A percentile compares a stretch with the other conserved stretches of the same genome.
These are phyloP conservation scores for Coemansia sp. DNA, from an alignment of 192 early-diverging fungal genomes.

Conservation along the genomic window DNA sequence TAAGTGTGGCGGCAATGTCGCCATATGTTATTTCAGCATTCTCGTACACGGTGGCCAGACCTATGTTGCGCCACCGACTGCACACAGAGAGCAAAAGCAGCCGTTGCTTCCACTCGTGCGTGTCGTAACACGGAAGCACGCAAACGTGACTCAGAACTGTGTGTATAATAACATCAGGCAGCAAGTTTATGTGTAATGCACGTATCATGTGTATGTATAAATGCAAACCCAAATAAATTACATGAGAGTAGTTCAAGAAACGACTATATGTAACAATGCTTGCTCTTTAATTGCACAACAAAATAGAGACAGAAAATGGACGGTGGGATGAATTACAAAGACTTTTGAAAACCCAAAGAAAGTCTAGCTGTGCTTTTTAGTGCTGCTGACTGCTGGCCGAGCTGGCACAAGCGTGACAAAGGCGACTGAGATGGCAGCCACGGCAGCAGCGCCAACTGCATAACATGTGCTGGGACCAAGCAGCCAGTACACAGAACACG, in stretches of 20 bases:
- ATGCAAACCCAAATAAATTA: not conserved
- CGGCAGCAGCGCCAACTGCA: slow-evolving; percentile 55
- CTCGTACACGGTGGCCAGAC: not conserved
- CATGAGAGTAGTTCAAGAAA: too few species aligned
- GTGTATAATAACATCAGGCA: not conserved
- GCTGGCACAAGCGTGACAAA: slow-evolving; percentile 29
- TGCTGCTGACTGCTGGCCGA: not conserved
- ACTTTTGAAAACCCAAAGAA: not conserved
- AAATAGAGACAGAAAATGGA: not conserved
- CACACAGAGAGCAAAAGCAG: not conserved
- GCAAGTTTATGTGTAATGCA: not conserved
- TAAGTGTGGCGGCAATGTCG: not conserved
- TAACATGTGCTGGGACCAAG: slow-evolving; percentile 66
- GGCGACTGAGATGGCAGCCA: slow-evolving; percentile 42
- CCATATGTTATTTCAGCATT: not conserved
- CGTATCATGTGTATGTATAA: not conserved
- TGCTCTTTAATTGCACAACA: not conserved
- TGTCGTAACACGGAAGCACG: not conserved
- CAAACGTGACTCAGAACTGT: not conserved
- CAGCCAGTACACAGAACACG: slow-evolving; percentile 86
- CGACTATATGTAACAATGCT: too few species aligned
- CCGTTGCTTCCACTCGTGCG: not conserved
- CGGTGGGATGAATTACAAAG: too few species aligned
- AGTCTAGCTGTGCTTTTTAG: not conserved
- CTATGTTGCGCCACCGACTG: not conserved